Base-by-base conservation (phyloP, 2,329 filamentous ascomycete genomes). In the Alternaria sp. region DNA sequence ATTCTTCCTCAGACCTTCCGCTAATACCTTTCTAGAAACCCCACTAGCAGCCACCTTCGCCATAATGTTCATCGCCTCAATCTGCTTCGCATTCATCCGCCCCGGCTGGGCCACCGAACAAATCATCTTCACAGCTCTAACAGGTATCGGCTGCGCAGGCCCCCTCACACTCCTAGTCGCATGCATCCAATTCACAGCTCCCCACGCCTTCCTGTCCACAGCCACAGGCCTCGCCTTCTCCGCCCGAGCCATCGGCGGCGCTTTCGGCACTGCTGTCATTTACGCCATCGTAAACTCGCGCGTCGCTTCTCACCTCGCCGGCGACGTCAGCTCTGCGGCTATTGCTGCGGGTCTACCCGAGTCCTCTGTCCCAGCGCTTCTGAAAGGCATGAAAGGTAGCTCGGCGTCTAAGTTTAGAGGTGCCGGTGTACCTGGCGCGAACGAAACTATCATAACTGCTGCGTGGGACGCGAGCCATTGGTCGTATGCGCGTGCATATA, bases 181-280 rank as follows among this genome's bases (percentile, higher is more conserved):
- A 7, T 74, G 71, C 36, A 69, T 77, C 9, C 76, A 78, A 51
- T 78, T 77, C 54, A 75, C 71, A 0, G 68, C 75, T 15, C 76
- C 76, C 0, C 75, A 78, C 32, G 73, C 71, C 4, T 77, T 69
- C 43, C 61, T 78, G 2, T 72, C 69, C 4, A 77, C 76, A 3
- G 76, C 76, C 0, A 77, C 76, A 0, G 76, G 76, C 5, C 69
- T 78, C 6, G 76, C 75, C 0, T 78, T 77, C 58, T 77, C 75
- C 6, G 74, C 74, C 3, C 66, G 76, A 21, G 76, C 76, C 1
- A 75, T 78, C 23, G 76, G 76, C 2, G 75, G 76, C 44, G 72
- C 75, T 0, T 77, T 78, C 44, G 75, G 74, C 8, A 73, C 73
- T 0, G 76, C 76, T 6, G 73, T 77, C 52, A 72, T 77, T 36